Evolutionary conservation across 1,139 yeast species (phyloP), one percentile per base, ranked within the genome.

Genomic region (Zhuliangozyma parablackwelliae): DNA sequence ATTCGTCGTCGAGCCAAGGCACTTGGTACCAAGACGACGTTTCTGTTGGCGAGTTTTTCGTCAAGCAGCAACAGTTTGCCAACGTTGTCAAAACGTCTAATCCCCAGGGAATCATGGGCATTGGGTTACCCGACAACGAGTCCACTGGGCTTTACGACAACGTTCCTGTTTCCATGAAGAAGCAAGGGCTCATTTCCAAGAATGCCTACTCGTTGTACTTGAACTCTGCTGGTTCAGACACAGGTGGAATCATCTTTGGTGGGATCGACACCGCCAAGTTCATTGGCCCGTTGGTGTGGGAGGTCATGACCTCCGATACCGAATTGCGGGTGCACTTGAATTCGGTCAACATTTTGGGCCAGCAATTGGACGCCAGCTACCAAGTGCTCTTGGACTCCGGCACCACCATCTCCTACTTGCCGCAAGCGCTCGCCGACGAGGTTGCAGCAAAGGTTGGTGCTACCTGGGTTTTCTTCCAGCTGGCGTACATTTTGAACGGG

Each of bases 1-100:
- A 46, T 36, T 40, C 42, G 2, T 31, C 42, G 24, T 34, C 34
- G 30, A 60, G 83, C 34, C 71, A 74, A 56, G 70, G 78, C 39
- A 57, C 66, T 40, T 81, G 86, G 87, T 69, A 79, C 35, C 56
- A 64, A 44, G 76, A 86, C 46, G 35, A 35, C 48, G 28, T 49
- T 11, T 27, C 13, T 23, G 32, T 52, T 3, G 75, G 71, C 24
- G 61, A 59, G 35, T 51, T 63, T 12, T 56, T 63, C 7, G 67
- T 82, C 11, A 45, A 61, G 0, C 49, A 58, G 37, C 63, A 78
- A 45, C 45, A 48, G 36, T 52, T 56, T 45, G 60, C 49, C 26
- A 45, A 37, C 21, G 54, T 42, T 28, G 30, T 26, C 16, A 11
- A 32, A 2, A 38, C 50, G 7, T 35, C 42, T 6, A 36, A 33